Percentiles rank a stretch among this genome's conserved stretches.
Evolutionary conservation across 495 filamentous ascomycete genomes (phyloP).

Genomic region (Neurospora sp.): DNA sequence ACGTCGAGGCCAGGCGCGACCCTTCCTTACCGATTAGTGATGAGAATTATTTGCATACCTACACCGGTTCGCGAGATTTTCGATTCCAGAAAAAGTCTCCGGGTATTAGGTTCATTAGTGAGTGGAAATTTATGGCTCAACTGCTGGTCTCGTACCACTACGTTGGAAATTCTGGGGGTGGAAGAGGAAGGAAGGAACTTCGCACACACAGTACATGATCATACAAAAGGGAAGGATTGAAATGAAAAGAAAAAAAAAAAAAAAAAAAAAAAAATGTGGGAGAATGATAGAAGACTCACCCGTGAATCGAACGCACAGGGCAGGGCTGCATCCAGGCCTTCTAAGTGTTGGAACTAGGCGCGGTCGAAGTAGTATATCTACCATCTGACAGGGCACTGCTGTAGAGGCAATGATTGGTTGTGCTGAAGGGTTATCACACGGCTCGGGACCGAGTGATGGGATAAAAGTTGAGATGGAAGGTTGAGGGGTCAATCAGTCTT

Average conservation of each 20-base stretch:
- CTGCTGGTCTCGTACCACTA: not conserved
- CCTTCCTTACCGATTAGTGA: no score
- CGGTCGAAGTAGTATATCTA: not conserved
- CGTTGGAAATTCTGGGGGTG: not conserved
- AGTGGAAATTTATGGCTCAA: not conserved
- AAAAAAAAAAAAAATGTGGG: not conserved
- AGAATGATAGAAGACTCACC: not conserved
- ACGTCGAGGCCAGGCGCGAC: no score
- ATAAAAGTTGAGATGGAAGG: not conserved
- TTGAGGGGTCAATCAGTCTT: not conserved
- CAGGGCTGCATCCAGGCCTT: not conserved
- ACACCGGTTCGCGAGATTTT: not conserved
- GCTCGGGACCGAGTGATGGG: not conserved
- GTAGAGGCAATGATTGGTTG: not conserved
- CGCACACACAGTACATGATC: not conserved
- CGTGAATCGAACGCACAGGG: not conserved
- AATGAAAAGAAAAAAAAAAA: not conserved
- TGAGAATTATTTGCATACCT: not conserved
- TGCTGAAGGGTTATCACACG: not conserved
- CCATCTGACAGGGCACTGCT: not conserved
- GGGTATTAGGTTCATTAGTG: no score
- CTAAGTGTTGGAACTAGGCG: not conserved
- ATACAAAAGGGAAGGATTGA: not conserved
- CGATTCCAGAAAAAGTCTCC: no score
- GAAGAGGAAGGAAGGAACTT: not conserved